A percentile compares a stretch with the other conserved stretches of the same genome.
phyloP scores from a whole-genome alignment of 345 rosid species.

The Abelmoschus esculentus region DNA sequence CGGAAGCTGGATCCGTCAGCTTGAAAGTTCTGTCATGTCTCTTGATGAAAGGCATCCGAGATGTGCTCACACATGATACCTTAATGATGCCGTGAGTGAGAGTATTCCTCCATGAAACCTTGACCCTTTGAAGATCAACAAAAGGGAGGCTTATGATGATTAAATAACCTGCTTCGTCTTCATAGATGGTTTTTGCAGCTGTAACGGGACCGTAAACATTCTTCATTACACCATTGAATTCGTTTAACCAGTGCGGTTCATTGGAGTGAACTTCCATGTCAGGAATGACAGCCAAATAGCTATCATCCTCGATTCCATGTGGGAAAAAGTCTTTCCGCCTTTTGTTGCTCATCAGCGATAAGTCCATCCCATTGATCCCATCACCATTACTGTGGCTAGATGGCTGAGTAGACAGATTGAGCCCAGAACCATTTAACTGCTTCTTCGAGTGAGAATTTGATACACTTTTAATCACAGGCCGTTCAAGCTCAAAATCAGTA shows the following conservation, averaged over 20 bases:
- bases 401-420: conserved; percentile 72
- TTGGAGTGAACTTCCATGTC: conserved; percentile 56
- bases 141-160: conserved; percentile 83
- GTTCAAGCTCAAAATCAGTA: conserved; percentile 89
- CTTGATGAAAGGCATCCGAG: conserved; percentile 70
- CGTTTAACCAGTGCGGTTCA: conserved; percentile 71
- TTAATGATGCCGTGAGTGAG: conserved; percentile 69
- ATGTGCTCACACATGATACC: conserved; percentile 76
- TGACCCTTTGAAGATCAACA: conserved; percentile 84
- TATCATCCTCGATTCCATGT: conserved; percentile 55
- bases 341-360: conserved; percentile 64
- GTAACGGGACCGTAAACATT: conserved; percentile 80
- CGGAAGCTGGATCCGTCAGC: conserved; percentile 78
- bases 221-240: conserved; percentile 79
- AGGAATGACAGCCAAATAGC: conserved; percentile 33
- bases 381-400: conserved; percentile 38
- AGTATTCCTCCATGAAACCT: conserved; percentile 93
- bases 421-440: conserved; percentile 71
- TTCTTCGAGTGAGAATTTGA: conserved; percentile 56
- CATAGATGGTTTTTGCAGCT: conserved; percentile 87
- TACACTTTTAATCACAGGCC: conserved; percentile 45
- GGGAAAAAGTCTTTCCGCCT: conserved; percentile 74
- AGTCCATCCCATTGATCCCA: conserved; percentile 52
- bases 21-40: conserved; percentile 86
- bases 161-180: conserved; percentile 72